Percentiles rank a stretch among this genome's conserved stretches.
phyloP scores from a whole-genome alignment of 2,329 filamentous ascomycete species.

The Helotiales sp. region DNA sequence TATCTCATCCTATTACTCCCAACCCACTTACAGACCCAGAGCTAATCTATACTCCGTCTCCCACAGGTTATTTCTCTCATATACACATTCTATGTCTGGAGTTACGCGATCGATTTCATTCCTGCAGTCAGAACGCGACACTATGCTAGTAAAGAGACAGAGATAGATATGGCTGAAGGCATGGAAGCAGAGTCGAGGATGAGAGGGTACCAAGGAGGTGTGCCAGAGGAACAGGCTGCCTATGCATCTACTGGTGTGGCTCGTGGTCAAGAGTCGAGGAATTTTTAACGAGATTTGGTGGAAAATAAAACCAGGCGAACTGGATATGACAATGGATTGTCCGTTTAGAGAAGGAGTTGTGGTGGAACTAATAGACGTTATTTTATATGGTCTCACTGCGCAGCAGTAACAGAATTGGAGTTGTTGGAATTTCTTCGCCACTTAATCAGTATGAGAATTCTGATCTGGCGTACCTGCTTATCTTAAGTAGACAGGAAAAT shows the following conservation, averaged over 20 bases:
- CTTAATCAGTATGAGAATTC: too few species aligned
- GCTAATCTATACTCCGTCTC: too few species aligned
- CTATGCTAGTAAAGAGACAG: constrained; percentile 19
- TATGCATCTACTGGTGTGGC: constrained; percentile 1
- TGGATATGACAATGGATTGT: neutral
- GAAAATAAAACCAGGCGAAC: neutral
- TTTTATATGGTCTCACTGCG: too few species aligned
- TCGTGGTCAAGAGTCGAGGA: constrained; percentile 4
- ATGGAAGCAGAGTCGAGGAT: constrained; percentile 14
- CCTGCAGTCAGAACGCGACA: constrained; percentile 58
- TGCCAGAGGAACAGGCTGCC: constrained; percentile 13
- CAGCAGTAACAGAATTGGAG: too few species aligned
- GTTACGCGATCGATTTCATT: constrained; percentile 83
- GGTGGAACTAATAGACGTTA: too few species aligned
- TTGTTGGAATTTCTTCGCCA: too few species aligned
- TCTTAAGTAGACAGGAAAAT: neutral
- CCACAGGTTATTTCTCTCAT: constrained; percentile 80
- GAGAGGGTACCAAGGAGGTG: constrained; percentile 13
- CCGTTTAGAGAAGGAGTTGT: neutral
- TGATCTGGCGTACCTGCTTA: neutral
- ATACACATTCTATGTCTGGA: constrained; percentile 85
- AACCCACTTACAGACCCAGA: too few species aligned
- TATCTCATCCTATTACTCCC: too few species aligned
- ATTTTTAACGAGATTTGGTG: neutral
- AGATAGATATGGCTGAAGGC: constrained; percentile 13